Percentiles rank a stretch among this genome's conserved stretches.
Conservation (phyloP, 176 grass and related monocot genomes). For the Areca catechu region DNA sequence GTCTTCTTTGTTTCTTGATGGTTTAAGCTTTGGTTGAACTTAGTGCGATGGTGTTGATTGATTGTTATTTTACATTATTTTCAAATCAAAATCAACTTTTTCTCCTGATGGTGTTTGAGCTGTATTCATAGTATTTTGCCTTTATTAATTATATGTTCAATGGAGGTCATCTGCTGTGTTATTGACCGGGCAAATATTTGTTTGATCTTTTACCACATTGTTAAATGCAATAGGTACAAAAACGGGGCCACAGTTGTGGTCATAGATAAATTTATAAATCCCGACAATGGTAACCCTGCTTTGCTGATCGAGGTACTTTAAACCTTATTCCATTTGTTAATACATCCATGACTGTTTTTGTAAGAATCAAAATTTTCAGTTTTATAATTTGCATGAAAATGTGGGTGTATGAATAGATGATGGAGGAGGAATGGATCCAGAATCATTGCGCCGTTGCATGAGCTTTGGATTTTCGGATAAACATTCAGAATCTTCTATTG, state of each 20-base stretch:
- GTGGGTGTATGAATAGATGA: slow-evolving; percentile 37
- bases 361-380: not conserved
- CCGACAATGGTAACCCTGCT: slow-evolving; percentile 14
- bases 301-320: slow-evolving; percentile 39
- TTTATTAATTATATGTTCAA: too few species aligned
- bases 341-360: not conserved
- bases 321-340: not conserved
- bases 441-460: slow-evolving; percentile 68
- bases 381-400: not conserved
- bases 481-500: slow-evolving; percentile 76
- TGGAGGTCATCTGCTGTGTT: too few species aligned
- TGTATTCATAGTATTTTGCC: too few species aligned
- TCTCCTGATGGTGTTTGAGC: too few species aligned
- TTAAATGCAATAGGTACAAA: slow-evolving; percentile 24
- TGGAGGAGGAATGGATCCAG: slow-evolving; percentile 94
- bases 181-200: too few species aligned
- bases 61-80: too few species aligned
- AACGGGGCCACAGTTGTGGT: slow-evolving; percentile 38
- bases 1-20: not conserved
- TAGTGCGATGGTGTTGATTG: too few species aligned
- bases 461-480: slow-evolving; percentile 99
- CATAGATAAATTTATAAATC: slow-evolving; percentile 37
- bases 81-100: too few species aligned
- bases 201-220: too few species aligned
- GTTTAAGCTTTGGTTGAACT: not conserved